These are phyloP conservation scores for Fusarium sp. DNA, from an alignment of 2,329 filamentous ascomycete genomes.

Conservation along the genomic window DNA sequence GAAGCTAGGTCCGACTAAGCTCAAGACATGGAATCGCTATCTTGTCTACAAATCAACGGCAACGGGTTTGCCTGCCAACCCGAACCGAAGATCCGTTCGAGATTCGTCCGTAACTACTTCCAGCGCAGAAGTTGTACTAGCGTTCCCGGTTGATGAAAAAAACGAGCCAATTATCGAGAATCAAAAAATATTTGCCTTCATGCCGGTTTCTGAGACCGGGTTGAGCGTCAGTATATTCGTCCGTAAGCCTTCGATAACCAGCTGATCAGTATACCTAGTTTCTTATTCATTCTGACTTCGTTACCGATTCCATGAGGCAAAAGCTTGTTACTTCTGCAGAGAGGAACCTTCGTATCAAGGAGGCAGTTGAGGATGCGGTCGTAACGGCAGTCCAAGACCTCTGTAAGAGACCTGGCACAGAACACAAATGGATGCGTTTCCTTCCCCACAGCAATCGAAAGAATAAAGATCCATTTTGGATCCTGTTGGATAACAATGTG, in stretches of 20 bases:
- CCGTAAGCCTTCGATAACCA: fast-evolving
- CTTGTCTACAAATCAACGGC: background rate
- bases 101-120: fast-evolving
- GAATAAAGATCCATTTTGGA: background rate
- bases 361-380: background rate
- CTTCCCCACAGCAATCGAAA: background rate
- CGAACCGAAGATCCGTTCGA: background rate
- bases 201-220: background rate
- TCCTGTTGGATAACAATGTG: background rate
- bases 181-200: background rate
- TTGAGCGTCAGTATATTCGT: background rate
- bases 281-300: background rate
- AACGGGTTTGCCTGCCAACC: background rate
- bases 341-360: background rate
- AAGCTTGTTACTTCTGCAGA: fast-evolving
- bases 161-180: background rate
- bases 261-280: background rate
- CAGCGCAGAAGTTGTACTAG: background rate
- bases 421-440: background rate
- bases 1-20: fast-evolving
- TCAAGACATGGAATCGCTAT: background rate
- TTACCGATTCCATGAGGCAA: fast-evolving
- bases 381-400: background rate
- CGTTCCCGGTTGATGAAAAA: background rate
- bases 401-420: background rate